Evolutionary conservation across 2,329 filamentous ascomycete genomes (phyloP).

Genomic region (Colletotrichum nymphaeae): DNA sequence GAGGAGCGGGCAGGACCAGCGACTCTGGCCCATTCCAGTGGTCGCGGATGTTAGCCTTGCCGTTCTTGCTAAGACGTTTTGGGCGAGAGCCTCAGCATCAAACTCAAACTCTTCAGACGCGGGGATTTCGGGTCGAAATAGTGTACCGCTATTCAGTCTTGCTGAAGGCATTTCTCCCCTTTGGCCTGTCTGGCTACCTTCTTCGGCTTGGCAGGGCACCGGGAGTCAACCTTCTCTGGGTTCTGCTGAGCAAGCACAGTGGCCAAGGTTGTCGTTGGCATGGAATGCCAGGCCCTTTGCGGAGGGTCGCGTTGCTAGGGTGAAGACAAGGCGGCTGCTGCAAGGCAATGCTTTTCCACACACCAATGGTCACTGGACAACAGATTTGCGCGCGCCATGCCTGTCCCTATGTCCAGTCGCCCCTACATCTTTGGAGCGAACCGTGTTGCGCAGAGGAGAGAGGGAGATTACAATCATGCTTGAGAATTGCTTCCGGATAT

Average conservation of each 20-base stretch:
- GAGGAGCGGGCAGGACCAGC: not conserved
- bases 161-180: not conserved
- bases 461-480: not conserved
- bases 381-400: not conserved
- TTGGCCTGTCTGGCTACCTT: not conserved
- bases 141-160: not conserved
- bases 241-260: not conserved
- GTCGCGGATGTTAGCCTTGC: not conserved
- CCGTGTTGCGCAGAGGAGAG: not conserved
- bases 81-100: not conserved
- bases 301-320: not conserved
- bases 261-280: not conserved
- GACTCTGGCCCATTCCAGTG: conserved; percentile 3
- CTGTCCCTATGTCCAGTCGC: not conserved
- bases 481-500: conserved; percentile 13
- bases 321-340: not conserved
- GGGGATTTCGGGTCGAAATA: not conserved
- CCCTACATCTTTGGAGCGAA: not conserved
- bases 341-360: not conserved
- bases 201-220: not conserved
- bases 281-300: not conserved
- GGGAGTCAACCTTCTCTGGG: not conserved
- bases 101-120: not conserved
- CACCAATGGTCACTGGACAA: not conserved
- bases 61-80: not conserved